Conservation (phyloP, 768 basidiomycete genomes). For the Hemileccinum rubropunctum region DNA sequence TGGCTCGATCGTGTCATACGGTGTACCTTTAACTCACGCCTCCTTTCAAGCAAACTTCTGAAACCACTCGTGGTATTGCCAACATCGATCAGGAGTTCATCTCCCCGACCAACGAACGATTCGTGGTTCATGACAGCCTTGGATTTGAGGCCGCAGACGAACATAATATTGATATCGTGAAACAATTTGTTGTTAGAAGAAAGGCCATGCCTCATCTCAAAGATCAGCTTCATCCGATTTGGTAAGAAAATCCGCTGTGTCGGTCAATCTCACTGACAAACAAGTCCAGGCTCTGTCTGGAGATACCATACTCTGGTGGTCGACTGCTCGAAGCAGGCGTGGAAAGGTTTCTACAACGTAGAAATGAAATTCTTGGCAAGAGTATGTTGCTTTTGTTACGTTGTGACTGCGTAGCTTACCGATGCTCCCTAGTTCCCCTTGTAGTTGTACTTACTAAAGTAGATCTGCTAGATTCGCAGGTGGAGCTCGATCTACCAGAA, state of each 20-base stretch:
- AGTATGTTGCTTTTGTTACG: background rate
- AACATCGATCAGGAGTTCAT: constrained; percentile 14
- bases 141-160: constrained; percentile 15
- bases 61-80: background rate
- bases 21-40: background rate
- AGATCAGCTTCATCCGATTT: constrained; percentile 14
- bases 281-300: constrained; percentile 13
- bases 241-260: background rate
- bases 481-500: constrained; percentile 1
- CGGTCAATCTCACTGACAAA: background rate
- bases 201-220: background rate
- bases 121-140: constrained; percentile 19
- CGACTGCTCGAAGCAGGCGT: constrained; percentile 14
- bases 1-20: background rate
- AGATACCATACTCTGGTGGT: constrained; percentile 12
- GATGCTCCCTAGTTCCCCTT: constrained; percentile 2
- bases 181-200: constrained; percentile 4
- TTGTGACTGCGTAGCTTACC: background rate
- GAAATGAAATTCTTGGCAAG: constrained; percentile 5
- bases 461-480: constrained; percentile 3
- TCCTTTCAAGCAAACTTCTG: constrained; percentile 3
- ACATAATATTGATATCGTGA: constrained; percentile 2
- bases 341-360: constrained; percentile 8
- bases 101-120: constrained; percentile 11
- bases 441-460: constrained; percentile 17